phyloP scores from a whole-genome alignment of 805 yeast genomes.

The Kazachstania taianensis region DNA sequence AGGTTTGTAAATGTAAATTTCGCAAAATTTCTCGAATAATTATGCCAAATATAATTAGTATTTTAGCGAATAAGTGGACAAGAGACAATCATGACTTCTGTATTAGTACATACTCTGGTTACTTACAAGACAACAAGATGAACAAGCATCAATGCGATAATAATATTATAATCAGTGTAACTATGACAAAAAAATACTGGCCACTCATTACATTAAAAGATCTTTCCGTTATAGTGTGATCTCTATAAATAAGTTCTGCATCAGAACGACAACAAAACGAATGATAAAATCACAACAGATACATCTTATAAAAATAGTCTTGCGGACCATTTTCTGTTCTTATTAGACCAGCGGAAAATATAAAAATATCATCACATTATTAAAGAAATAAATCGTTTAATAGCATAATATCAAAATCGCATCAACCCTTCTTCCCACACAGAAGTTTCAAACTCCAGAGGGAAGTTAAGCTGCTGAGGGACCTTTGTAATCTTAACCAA shows the following conservation, averaged over 20 bases:
- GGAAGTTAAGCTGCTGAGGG: too few species aligned
- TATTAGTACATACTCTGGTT: too few species aligned
- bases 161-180: conserved; percentile 16
- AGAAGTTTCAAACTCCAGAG: too few species aligned
- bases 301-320: conserved; percentile 11
- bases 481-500: too few species aligned
- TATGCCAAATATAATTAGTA: too few species aligned
- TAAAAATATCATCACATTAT: conserved; percentile 30
- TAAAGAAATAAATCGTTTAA: too few species aligned
- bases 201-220: conserved; percentile 57
- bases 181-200: conserved; percentile 51
- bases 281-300: conserved; percentile 6
- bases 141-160: neutral
- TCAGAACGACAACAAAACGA: conserved; percentile 17
- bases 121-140: neutral
- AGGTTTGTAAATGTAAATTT: too few species aligned
- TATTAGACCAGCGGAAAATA: conserved; percentile 25
- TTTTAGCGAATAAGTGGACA: too few species aligned
- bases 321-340: conserved; percentile 21
- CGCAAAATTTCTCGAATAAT: too few species aligned
- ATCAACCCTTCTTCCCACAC: too few species aligned
- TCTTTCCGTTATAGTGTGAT: conserved; percentile 7
- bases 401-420: too few species aligned
- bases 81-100: too few species aligned
- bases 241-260: neutral